A percentile compares a stretch with the other conserved stretches of the same genome.
Evolutionary conservation across 441 rosid genomes (phyloP).

Genomic region (Corymbia calophylla): DNA sequence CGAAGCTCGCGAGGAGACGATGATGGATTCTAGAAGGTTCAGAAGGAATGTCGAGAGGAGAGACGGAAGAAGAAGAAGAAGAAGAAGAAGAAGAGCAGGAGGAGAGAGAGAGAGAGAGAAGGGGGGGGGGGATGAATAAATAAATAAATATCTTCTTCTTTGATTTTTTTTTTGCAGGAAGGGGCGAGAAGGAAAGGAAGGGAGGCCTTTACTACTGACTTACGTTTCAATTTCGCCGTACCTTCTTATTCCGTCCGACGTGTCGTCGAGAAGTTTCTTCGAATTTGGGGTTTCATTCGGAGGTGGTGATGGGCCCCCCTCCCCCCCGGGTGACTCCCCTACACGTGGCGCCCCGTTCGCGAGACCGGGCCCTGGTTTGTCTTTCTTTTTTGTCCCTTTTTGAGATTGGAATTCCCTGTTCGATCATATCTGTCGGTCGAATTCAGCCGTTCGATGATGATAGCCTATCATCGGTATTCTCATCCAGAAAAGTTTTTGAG

Average conservation of each 20-base stretch:
- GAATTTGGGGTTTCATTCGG: neutral
- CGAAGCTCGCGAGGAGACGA: neutral
- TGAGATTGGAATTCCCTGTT: neutral
- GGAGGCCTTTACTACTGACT: neutral
- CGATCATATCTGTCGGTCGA: neutral
- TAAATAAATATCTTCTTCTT: neutral
- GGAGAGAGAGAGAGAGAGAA: neutral
- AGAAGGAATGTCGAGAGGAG: neutral
- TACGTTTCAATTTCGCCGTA: neutral
- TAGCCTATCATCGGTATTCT: neutral
- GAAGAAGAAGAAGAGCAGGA: accelerated
- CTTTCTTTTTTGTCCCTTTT: neutral
- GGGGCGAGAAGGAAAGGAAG: neutral
- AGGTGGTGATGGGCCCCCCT: neutral
- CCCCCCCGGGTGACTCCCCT: neutral
- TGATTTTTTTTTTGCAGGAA: too few species aligned
- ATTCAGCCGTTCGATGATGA: neutral
- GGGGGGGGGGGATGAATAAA: too few species aligned
- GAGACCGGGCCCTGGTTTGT: neutral
- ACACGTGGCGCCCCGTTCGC: neutral
- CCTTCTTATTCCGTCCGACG: neutral
- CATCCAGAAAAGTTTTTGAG: neutral
- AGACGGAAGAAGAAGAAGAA: too few species aligned
- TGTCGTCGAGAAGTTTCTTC: neutral
- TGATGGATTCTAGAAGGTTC: neutral